Evolutionary conservation across 1,284 basidiomycete genomes (phyloP).

Genomic region (Vanrija sp.): DNA sequence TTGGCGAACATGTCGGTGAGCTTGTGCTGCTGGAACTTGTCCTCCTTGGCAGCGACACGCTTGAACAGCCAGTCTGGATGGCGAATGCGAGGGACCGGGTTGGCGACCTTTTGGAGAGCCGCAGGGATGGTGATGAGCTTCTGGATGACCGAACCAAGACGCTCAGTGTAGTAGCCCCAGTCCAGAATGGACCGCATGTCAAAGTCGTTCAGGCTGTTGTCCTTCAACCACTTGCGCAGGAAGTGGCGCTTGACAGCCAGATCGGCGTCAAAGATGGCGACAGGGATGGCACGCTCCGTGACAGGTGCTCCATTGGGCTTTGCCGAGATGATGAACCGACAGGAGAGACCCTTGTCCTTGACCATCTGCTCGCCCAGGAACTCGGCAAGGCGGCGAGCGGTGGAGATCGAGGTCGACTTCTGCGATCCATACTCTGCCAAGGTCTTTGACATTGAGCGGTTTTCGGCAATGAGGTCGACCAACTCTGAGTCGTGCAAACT

Average conservation of each 20-base stretch:
- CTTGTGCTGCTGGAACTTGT: slow-evolving; percentile 98
- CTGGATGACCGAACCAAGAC: slow-evolving; percentile 95
- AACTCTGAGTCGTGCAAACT: slow-evolving; percentile 86
- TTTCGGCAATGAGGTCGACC: slow-evolving; percentile 97
- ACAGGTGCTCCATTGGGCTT: slow-evolving; percentile 92
- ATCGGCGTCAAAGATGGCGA: slow-evolving; percentile 98
- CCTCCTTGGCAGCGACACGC: slow-evolving; percentile 80
- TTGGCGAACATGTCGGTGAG: slow-evolving; percentile 88
- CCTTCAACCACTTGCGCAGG: slow-evolving; percentile 94
- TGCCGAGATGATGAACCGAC: slow-evolving; percentile 97
- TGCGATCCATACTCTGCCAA: slow-evolving; percentile 92
- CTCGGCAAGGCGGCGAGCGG: slow-evolving; percentile 89
- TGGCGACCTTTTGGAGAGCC: slow-evolving; percentile 94
- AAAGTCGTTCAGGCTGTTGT: slow-evolving; percentile 81
- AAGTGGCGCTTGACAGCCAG: slow-evolving; percentile 83
- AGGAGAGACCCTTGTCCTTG: slow-evolving; percentile 97
- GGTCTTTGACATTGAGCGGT: slow-evolving; percentile 96
- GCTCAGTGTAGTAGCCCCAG: slow-evolving; percentile 98
- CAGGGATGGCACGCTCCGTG: slow-evolving; percentile 92
- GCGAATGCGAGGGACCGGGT: slow-evolving; percentile 90
- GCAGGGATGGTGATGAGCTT: slow-evolving; percentile 99
- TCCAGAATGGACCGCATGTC: slow-evolving; percentile 93
- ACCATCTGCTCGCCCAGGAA: slow-evolving; percentile 99
- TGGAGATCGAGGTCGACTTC: slow-evolving; percentile 98
- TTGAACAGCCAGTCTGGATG: slow-evolving; percentile 98